These are phyloP conservation scores for Cymbopogon flexuosus DNA, from an alignment of 202 grass and related monocot species.

Conservation along the genomic window DNA sequence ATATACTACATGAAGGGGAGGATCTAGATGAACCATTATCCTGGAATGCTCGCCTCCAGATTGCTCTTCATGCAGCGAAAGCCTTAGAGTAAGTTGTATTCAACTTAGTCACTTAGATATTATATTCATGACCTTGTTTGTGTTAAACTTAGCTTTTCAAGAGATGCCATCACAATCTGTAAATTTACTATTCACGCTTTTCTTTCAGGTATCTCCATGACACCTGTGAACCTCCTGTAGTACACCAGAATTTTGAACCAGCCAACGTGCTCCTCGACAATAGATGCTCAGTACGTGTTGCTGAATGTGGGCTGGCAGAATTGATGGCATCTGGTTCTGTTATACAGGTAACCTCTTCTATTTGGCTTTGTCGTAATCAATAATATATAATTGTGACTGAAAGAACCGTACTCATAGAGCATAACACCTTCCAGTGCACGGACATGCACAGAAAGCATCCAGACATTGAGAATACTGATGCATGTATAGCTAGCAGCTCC, in stretches of 20 bases:
- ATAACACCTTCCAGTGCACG: not conserved
- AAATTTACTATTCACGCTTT: conserved; percentile 15
- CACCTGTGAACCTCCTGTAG: conserved; percentile 48
- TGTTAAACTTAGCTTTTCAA: conserved; percentile 15
- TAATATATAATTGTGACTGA: not conserved
- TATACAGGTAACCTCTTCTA: conserved; percentile 43
- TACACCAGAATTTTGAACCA: conserved; percentile 67
- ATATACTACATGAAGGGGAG: conserved; percentile 58
- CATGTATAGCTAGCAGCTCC: conserved; percentile 16
- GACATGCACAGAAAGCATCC: not conserved
- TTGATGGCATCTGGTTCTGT: conserved; percentile 40
- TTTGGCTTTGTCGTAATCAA: not conserved
- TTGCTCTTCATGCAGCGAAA: conserved; percentile 69
- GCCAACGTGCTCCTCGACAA: conserved; percentile 53
- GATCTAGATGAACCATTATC: conserved; percentile 44
- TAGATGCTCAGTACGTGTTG: conserved; percentile 44
- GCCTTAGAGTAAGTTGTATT: conserved; percentile 79
- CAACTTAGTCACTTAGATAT: not conserved
- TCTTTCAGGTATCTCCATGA: conserved; percentile 72
- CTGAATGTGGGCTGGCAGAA: conserved; percentile 58
- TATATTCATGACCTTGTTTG: conserved; percentile 7
- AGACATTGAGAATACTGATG: not conserved
- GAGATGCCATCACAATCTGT: not conserved
- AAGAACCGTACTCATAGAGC: not conserved
- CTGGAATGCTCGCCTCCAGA: conserved; percentile 60